phyloP scores from a whole-genome alignment of 2,329 filamentous ascomycete species.

The Zalaria sp. region DNA sequence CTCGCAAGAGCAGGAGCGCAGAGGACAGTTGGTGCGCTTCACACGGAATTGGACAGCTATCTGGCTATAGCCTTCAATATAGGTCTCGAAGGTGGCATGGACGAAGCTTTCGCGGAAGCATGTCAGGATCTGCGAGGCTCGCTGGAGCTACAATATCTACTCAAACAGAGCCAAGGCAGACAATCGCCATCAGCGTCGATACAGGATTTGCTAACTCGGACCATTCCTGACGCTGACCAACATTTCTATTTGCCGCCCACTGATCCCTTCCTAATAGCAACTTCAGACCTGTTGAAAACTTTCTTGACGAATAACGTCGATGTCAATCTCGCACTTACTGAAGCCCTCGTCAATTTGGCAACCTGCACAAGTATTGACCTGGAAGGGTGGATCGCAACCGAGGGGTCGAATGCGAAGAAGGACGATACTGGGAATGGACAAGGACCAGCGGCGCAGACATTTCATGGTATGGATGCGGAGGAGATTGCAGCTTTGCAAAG shows the following conservation, averaged over 20 bases:
- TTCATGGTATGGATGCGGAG: slow-evolving; percentile 26
- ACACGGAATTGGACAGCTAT: slow-evolving; percentile 60
- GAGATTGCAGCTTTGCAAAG: slow-evolving; percentile 14
- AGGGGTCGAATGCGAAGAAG: slow-evolving; percentile 14
- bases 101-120: slow-evolving; percentile 52
- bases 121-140: slow-evolving; percentile 43
- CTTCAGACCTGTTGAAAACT: slow-evolving; percentile 49
- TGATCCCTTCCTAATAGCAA: slow-evolving; percentile 38
- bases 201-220: not conserved
- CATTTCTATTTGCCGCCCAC: slow-evolving; percentile 29
- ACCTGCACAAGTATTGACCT: slow-evolving; percentile 74
- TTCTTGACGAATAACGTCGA: slow-evolving; percentile 89
- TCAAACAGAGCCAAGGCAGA: slow-evolving; percentile 3
- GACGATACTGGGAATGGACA: too few relatives aligned
- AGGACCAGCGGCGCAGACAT: slow-evolving; percentile 12
- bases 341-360: slow-evolving; percentile 67
- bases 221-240: too few relatives aligned
- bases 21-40: slow-evolving; percentile 59
- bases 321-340: slow-evolving; percentile 77
- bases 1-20: slow-evolving; percentile 37
- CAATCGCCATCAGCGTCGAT: not conserved
- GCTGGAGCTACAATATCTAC: slow-evolving; percentile 16
- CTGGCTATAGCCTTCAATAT: slow-evolving; percentile 54
- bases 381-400: slow-evolving; percentile 79
- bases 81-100: slow-evolving; percentile 54